These are phyloP conservation scores for Yamadazyma membranifaciens DNA, from an alignment of 1,139 yeast species.

Conservation along the genomic window DNA sequence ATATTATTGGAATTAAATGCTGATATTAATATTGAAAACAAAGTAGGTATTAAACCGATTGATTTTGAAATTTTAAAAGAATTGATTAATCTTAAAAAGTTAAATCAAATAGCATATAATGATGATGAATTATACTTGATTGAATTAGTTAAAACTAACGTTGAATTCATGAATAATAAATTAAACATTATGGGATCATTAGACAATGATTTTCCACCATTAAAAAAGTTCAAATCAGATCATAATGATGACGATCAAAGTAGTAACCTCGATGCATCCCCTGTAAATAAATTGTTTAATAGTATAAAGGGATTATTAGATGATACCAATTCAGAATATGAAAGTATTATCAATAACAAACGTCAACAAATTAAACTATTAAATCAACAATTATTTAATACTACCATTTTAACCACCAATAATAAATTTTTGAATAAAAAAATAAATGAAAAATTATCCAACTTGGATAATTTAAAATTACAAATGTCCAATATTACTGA, in stretches of 20 bases:
- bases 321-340: slow-evolving; percentile 42
- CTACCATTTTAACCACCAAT: slow-evolving; percentile 46
- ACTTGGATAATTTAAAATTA: slow-evolving; percentile 42
- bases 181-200: slow-evolving; percentile 22
- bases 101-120: slow-evolving; percentile 15
- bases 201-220: slow-evolving; percentile 14
- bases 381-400: slow-evolving; percentile 40
- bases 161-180: slow-evolving; percentile 33
- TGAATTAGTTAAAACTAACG: slow-evolving; percentile 35
- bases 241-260: slow-evolving; percentile 6
- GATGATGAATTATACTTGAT: slow-evolving; percentile 28
- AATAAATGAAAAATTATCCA: slow-evolving; percentile 36
- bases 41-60: slow-evolving; percentile 78
- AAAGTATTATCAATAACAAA: slow-evolving; percentile 35
- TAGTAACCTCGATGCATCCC: slow-evolving; percentile 6
- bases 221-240: slow-evolving; percentile 10
- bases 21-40: slow-evolving; percentile 72
- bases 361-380: slow-evolving; percentile 35
- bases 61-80: slow-evolving; percentile 74
- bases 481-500: slow-evolving; percentile 45
- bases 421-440: slow-evolving; percentile 40
- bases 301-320: slow-evolving; percentile 42
- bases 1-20: slow-evolving; percentile 85
- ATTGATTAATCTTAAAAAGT: slow-evolving; percentile 16
- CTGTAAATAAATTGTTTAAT: slow-evolving; percentile 36